A percentile compares a stretch with the other conserved stretches of the same genome.
These are phyloP conservation scores for Ruellia speciosa DNA, from an alignment of 305 asterid species.

Conservation along the genomic window DNA sequence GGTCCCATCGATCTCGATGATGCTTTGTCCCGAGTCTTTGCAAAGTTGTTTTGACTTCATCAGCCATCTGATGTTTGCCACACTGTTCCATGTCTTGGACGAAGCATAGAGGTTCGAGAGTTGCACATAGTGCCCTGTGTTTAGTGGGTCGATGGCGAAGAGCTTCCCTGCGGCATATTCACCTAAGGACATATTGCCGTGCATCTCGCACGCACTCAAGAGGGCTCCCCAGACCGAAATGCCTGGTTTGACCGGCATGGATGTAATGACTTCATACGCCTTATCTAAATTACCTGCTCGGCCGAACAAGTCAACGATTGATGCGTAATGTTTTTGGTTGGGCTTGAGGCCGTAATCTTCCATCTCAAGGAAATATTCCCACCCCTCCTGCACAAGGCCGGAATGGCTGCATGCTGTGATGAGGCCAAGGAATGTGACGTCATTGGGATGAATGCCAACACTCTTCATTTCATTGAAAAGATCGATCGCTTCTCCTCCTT, in stretches of 20 bases:
- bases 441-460: constrained; percentile 30
- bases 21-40: constrained; percentile 33
- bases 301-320: constrained; percentile 39
- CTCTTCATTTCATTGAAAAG: constrained; percentile 36
- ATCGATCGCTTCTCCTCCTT: constrained; percentile 34
- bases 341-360: constrained; percentile 31
- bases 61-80: constrained; percentile 29
- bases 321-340: constrained; percentile 32
- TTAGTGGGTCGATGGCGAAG: constrained; percentile 26
- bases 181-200: constrained; percentile 27
- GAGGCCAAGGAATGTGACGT: constrained; percentile 40
- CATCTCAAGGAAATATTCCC: constrained; percentile 42
- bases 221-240: constrained; percentile 52
- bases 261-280: constrained; percentile 31
- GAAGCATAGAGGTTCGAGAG: constrained; percentile 47
- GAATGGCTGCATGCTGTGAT: constrained; percentile 47
- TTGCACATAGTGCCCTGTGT: constrained; percentile 40
- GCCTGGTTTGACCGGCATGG: constrained; percentile 34
- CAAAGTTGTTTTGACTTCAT: constrained; percentile 31
- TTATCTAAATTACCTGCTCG: constrained; percentile 33
- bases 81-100: constrained; percentile 36
- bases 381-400: constrained; percentile 40
- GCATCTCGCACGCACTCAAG: constrained; percentile 37
- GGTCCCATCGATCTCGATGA: constrained; percentile 34
- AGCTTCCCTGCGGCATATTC: constrained; percentile 37